These are phyloP conservation scores for Rhynchosporium agropyri DNA, from an alignment of 2,329 filamentous ascomycete species.

Conservation along the genomic window DNA sequence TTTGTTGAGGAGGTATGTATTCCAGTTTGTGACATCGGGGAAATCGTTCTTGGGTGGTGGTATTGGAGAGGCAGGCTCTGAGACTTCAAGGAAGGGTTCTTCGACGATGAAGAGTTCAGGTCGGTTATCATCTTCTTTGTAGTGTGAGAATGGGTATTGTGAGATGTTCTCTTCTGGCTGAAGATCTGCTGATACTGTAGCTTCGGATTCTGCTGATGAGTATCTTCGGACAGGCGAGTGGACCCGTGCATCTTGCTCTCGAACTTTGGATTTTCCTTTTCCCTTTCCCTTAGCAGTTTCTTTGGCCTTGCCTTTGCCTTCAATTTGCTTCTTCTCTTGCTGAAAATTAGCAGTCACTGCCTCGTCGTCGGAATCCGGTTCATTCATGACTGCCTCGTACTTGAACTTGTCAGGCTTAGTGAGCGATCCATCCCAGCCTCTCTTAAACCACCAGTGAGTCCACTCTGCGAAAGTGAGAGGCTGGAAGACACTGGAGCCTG, in stretches of 20 bases:
- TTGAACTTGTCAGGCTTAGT: not conserved
- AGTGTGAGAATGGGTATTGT: not conserved
- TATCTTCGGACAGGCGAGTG: not conserved
- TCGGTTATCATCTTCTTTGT: not conserved
- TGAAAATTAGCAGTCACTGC: not conserved
- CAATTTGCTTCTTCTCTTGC: not conserved
- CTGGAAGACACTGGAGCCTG: not conserved
- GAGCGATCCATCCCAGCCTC: slow-evolving; percentile 22
- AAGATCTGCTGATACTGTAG: not conserved
- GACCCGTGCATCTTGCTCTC: too few relatives aligned
- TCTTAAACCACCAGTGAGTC: slow-evolving; percentile 20
- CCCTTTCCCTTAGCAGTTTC: too few relatives aligned
- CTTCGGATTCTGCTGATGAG: not conserved
- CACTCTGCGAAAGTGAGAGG: slow-evolving; percentile 21
- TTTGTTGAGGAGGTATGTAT: slow-evolving; percentile 6
- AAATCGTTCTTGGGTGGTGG: not conserved
- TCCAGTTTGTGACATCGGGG: not conserved
- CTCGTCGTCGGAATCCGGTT: not conserved
- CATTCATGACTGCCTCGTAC: slow-evolving; percentile 2
- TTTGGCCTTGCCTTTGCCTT: too few relatives aligned
- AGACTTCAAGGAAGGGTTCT: not conserved
- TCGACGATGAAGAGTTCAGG: slow-evolving; percentile 3
- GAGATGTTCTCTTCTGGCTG: not conserved
- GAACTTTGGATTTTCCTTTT: too few relatives aligned
- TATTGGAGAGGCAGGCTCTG: too few relatives aligned